Base-by-base conservation (phyloP, 2,329 filamentous ascomycete species). In the Colletotrichum plurivorum region DNA sequence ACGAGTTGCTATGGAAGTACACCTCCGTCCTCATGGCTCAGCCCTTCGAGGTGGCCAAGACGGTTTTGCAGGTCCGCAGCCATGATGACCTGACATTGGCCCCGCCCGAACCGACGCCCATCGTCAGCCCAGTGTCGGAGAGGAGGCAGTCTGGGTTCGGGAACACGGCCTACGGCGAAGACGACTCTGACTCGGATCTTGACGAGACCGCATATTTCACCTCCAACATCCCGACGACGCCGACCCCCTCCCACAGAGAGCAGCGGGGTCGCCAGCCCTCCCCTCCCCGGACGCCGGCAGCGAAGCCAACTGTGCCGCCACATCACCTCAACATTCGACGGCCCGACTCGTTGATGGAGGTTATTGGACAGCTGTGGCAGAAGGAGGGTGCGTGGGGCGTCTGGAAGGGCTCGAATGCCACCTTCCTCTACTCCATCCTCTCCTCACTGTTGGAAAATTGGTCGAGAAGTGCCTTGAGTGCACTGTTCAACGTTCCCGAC, bases 21-120 rank as follows among this genome's bases (percentile, higher is more conserved):
- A 92, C 92, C 15, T 94, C 92, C 67, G 91, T 97, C 25, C 81
- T 98, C 76, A 91, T 97, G 78, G 93, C 94, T 62, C 96, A 99
- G 82, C 96, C 96, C 15, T 98, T 99, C 79, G 96, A 98, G 84
- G 95, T 98, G 67, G 94, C 95, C 76, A 98, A 98, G 87, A 96
- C 92, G 15, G 89, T 98, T 64, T 83, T 99, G 74, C 96, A 99
- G 82, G 90, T 94, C 59, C 89, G 87, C 72, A 82, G 80, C 71
- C 88, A 90, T 74, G 87, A 88, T 73, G 84, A 73, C 10, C 59
- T 77, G 45, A 67, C 73, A 16, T 67, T 73, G 18, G 27, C 73
- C 76, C 41, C 74, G 71, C 49, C 60, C 63, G 8, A 71, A 54
- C 48, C 61, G n/a, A 77, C 76, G 1, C 66, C 81, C 51, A 74